Conservation (phyloP, 305 asterid genomes). For the Fraxinus floribunda region DNA sequence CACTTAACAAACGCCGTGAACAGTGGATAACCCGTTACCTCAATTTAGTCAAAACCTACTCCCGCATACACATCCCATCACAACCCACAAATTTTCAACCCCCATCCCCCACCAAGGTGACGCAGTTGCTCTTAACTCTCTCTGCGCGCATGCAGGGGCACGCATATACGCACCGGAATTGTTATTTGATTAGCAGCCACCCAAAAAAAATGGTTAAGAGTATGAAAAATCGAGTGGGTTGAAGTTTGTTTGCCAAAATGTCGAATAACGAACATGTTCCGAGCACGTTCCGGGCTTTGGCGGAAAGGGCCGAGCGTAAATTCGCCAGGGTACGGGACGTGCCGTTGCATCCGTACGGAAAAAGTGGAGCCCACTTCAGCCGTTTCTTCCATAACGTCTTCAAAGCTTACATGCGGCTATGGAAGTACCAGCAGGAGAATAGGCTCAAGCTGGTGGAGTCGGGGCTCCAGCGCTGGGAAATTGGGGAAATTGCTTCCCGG, state of each 20-base stretch:
- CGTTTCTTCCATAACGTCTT: conserved; percentile 81
- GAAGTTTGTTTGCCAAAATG: conserved; percentile 29
- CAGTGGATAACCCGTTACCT: conserved; percentile 6
- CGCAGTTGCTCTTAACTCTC: conserved; percentile 13
- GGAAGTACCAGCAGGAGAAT: conserved; percentile 94
- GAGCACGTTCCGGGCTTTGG: conserved; percentile 58
- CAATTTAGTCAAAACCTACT: neutral
- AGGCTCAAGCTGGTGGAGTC: conserved; percentile 61
- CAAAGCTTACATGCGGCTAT: conserved; percentile 73
- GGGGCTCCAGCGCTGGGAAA: conserved; percentile 93
- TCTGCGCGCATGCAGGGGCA: conserved; percentile 22
- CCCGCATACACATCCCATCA: neutral
- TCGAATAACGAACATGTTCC: conserved; percentile 55
- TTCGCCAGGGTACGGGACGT: conserved; percentile 90
- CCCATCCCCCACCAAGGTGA: neutral
- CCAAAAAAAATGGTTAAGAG: conserved; percentile 28
- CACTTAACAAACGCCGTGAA: conserved; percentile 30
- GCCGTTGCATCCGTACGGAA: conserved; percentile 75
- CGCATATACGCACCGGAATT: neutral
- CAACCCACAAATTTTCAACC: neutral
- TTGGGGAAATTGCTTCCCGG: conserved; percentile 99
- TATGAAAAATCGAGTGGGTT: conserved; percentile 21
- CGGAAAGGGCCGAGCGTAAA: conserved; percentile 80
- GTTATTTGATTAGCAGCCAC: conserved; percentile 6
- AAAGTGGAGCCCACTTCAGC: conserved; percentile 47